A percentile compares a stretch with the other conserved stretches of the same genome.
Evolutionary conservation across 2,329 filamentous ascomycete genomes (phyloP).

Genomic region (Ophiostoma triangulosporum): DNA sequence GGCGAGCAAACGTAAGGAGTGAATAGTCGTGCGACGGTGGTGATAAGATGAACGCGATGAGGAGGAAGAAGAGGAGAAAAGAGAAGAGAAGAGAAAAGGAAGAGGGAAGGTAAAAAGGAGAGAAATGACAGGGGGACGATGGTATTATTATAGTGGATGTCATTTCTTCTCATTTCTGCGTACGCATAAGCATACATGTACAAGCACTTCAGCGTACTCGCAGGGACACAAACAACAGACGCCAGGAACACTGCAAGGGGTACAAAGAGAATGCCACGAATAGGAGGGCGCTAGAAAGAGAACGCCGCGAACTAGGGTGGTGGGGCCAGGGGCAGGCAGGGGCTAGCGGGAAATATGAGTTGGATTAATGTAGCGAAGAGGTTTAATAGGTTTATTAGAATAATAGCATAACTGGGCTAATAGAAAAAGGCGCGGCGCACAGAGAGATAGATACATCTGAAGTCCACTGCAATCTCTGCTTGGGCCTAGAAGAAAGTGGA

Average conservation of each 20-base stretch:
- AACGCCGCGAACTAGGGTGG: background rate
- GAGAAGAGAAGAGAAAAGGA: background rate
- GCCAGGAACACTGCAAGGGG: background rate
- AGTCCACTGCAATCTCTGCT: background rate
- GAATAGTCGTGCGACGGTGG: slow-evolving; percentile 1
- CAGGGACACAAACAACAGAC: background rate
- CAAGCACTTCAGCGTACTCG: background rate
- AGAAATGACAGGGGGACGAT: background rate
- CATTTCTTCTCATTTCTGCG: too few relatives aligned
- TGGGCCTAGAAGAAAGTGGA: background rate
- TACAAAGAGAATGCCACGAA: background rate
- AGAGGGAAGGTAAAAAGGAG: background rate
- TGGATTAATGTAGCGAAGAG: background rate
- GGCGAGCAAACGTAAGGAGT: slow-evolving; percentile 5
- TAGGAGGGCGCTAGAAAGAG: background rate
- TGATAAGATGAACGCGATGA: slow-evolving; percentile 3
- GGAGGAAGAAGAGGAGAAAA: background rate
- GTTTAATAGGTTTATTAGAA: too few relatives aligned
- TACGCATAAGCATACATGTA: too few relatives aligned
- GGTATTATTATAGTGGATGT: slow-evolving; percentile 2
- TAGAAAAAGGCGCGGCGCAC: background rate
- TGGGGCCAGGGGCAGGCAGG: background rate
- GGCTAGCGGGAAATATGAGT: background rate
- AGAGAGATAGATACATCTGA: background rate
- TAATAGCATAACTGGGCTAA: background rate